Evolutionary conservation across 352 stramenopile genomes (phyloP).

Genomic region (Phytophthora sansomeana): DNA sequence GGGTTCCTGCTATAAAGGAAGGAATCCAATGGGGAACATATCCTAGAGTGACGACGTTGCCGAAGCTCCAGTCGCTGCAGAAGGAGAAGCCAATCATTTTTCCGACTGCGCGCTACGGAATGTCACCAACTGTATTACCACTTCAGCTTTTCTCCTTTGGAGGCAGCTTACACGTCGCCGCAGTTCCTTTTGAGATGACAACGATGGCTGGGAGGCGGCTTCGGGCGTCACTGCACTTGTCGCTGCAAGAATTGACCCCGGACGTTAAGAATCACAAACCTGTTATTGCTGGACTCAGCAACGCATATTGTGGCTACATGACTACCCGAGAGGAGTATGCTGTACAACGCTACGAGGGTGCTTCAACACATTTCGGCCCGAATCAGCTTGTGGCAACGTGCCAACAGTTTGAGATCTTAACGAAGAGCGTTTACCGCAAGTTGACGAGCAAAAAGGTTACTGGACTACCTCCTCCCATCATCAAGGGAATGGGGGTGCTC

Average conservation of each 20-base stretch:
- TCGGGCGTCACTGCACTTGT: conserved; percentile 44
- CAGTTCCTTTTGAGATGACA: conserved; percentile 84
- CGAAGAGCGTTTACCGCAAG: conserved; percentile 38
- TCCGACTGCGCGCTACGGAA: conserved; percentile 72
- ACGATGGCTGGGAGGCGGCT: conserved; percentile 86
- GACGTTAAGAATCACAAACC: conserved; percentile 42
- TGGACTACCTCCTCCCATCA: conserved; percentile 47
- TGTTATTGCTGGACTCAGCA: conserved; percentile 78
- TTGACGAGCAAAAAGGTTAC: background rate
- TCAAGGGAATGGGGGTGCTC: conserved; percentile 68
- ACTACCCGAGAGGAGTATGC: conserved; percentile 89
- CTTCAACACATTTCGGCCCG: conserved; percentile 88
- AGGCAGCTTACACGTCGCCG: conserved; percentile 64
- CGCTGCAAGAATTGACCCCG: conserved; percentile 35
- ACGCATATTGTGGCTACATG: conserved; percentile 89
- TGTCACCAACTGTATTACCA: conserved; percentile 76
- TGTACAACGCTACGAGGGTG: conserved; percentile 90
- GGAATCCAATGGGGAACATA: conserved; percentile 76
- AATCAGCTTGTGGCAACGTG: conserved; percentile 85
- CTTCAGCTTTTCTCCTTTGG: conserved; percentile 78
- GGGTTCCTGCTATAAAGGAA: conserved; percentile 67
- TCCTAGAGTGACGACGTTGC: conserved; percentile 77
- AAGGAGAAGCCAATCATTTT: conserved; percentile 87
- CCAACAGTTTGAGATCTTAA: conserved; percentile 82
- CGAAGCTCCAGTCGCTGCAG: conserved; percentile 72